Conservation (phyloP, 352 stramenopile genomes). For the Phytophthora pistaciae region DNA sequence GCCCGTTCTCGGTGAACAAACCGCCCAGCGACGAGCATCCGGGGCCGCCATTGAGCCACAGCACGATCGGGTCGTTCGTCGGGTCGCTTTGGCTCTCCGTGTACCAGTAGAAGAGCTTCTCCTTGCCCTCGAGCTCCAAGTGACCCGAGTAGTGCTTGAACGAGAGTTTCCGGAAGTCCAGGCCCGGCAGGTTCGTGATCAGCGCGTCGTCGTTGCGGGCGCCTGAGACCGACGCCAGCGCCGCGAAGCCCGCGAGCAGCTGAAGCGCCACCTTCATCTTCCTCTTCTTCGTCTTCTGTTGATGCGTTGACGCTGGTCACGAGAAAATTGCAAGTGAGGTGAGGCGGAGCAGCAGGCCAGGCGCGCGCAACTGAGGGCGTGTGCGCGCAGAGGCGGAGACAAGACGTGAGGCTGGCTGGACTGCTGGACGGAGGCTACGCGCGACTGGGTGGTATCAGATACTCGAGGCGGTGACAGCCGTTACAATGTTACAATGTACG, state of each 20-base stretch:
- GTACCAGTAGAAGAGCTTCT: slow-evolving; percentile 89
- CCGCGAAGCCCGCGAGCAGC: slow-evolving; percentile 35
- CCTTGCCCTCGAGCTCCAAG: slow-evolving; percentile 55
- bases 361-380: background rate
- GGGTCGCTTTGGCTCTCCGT: slow-evolving; percentile 71
- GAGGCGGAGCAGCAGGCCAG: slow-evolving; percentile 2
- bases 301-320: background rate
- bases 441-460: slow-evolving; percentile 20
- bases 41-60: slow-evolving; percentile 86
- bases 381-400: slow-evolving; percentile 11
- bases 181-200: slow-evolving; percentile 59
- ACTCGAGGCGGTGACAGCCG: slow-evolving; percentile 8
- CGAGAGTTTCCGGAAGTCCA: slow-evolving; percentile 40
- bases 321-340: slow-evolving; percentile 42
- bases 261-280: slow-evolving; percentile 58
- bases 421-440: slow-evolving; percentile 5
- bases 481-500: background rate
- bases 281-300: slow-evolving; percentile 14
- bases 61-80: slow-evolving; percentile 70
- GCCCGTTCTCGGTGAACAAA: slow-evolving; percentile 73
- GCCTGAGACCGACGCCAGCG: slow-evolving; percentile 5
- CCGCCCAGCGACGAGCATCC: slow-evolving; percentile 82
- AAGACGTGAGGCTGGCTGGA: slow-evolving; percentile 6
- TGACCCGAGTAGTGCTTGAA: slow-evolving; percentile 84
- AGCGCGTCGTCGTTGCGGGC: slow-evolving; percentile 57